These are phyloP conservation scores for Globisporangium okanoganense DNA, from an alignment of 352 stramenopile species.

Conservation along the genomic window DNA sequence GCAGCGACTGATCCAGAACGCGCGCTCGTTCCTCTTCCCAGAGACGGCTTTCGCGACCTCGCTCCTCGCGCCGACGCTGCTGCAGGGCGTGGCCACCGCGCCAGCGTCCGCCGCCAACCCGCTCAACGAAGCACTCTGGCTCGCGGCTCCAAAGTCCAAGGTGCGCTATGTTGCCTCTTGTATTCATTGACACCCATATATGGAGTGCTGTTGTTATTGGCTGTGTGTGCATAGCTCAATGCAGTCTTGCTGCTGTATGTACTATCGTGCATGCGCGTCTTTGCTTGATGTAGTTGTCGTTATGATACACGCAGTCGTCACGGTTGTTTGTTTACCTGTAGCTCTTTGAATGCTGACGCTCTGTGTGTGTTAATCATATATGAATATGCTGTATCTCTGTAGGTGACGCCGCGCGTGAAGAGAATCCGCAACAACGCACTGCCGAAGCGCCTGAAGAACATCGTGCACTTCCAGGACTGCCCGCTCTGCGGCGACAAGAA, in stretches of 20 bases:
- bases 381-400: conserved; percentile 3
- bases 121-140: conserved; percentile 73
- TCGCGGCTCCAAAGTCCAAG: conserved; percentile 86
- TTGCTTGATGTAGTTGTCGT: neutral
- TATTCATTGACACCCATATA: neutral
- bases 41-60: conserved; percentile 39
- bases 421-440: conserved; percentile 87
- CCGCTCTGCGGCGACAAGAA: conserved; percentile 85
- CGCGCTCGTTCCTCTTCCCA: conserved; percentile 49
- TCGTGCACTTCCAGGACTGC: conserved; percentile 87
- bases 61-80: conserved; percentile 28
- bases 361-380: neutral
- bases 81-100: conserved; percentile 26
- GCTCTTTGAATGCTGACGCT: neutral
- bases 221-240: neutral
- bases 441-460: conserved; percentile 88
- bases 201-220: neutral
- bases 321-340: no score
- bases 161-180: conserved; percentile 22
- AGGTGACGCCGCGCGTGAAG: conserved; percentile 85
- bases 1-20: conserved; percentile 66
- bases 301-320: neutral
- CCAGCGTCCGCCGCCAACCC: conserved; percentile 39
- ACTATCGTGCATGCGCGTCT: neutral
- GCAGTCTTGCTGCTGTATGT: neutral